Percentiles rank a stretch among this genome's conserved stretches.
Evolutionary conservation across 192 early-diverging fungal species (phyloP).

Genomic region (Backusella tarrabulga): DNA sequence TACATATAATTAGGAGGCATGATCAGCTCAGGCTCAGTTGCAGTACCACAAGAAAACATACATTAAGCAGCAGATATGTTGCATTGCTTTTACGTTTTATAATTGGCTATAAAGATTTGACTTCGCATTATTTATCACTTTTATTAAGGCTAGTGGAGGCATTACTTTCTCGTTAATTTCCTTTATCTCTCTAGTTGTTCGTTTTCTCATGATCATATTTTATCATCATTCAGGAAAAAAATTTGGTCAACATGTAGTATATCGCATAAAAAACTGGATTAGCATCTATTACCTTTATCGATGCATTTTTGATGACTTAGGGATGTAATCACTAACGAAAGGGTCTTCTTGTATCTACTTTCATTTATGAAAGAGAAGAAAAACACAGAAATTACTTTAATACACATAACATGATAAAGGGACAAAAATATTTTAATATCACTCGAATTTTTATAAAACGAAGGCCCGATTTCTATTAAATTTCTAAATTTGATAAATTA

Average conservation of each 20-base stretch:
- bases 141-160: neutral
- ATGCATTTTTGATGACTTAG: neutral
- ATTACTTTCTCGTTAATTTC: neutral
- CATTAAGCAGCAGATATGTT: neutral
- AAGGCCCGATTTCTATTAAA: neutral
- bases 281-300: neutral
- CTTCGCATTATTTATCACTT: neutral
- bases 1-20: conserved; percentile 2
- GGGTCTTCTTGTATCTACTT: neutral
- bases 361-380: neutral
- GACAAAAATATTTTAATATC: neutral
- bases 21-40: conserved; percentile 5
- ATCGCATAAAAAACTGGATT: neutral
- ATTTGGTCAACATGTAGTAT: neutral
- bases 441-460: neutral
- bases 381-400: neutral
- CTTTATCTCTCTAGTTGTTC: neutral
- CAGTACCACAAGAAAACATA: conserved; percentile 1
- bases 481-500: neutral
- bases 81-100: conserved; percentile 1
- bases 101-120: neutral
- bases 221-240: neutral
- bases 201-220: conserved; percentile 3
- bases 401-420: neutral
- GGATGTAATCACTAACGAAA: neutral